Base-by-base conservation (phyloP, 2,329 filamentous ascomycete species). In the Sporothrix euskadiensis region DNA sequence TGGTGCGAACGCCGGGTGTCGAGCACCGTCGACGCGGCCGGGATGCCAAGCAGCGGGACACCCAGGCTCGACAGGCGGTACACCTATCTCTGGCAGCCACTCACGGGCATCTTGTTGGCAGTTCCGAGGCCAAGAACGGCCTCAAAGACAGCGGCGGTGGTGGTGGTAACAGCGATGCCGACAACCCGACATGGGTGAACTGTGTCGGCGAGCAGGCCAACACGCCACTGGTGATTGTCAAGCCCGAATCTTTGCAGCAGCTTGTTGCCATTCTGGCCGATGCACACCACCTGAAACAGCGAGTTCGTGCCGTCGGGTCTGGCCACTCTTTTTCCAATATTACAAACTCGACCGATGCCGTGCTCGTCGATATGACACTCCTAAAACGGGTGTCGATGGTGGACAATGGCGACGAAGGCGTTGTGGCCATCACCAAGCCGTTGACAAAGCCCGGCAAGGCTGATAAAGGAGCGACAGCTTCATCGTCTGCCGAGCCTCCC, bases 271-370 rank as follows among this genome's bases (percentile, higher is more conserved):
- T 77, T n/a, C 49, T 79, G 12, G 72, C 63, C 14, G 75, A 78
- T 22, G 77, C 78, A 0, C 71, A 74, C 12, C 54, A 26, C 3
- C 74, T 76, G 3, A 54, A 32, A 5, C 75, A 76, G 49, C 76
- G 76, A 1, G 76, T 79, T 1, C 77, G 77, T 2, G 78, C 78
- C 6, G 75, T 78, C 2, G 78, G 78, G 1, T 78, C 78, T 0
- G 78, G 78, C n/a, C 78, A 79, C 69, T 76, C 77, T 3, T 78
- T 78, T 8, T 79, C 78, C 1, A 75, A 79, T 63, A 76, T 79
- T 39, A 76, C 77, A 0, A 41, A 68, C 56, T 72, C 77, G 0
- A 73, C 77, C 22, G 61, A 75, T 35, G 77, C 76, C 9, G 49
- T 78, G 7, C 74, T 78, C 10, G 54, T 79, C 2, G 73, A 76